phyloP scores from a whole-genome alignment of 352 stramenopile species.

The Globisporangium emineosum region DNA sequence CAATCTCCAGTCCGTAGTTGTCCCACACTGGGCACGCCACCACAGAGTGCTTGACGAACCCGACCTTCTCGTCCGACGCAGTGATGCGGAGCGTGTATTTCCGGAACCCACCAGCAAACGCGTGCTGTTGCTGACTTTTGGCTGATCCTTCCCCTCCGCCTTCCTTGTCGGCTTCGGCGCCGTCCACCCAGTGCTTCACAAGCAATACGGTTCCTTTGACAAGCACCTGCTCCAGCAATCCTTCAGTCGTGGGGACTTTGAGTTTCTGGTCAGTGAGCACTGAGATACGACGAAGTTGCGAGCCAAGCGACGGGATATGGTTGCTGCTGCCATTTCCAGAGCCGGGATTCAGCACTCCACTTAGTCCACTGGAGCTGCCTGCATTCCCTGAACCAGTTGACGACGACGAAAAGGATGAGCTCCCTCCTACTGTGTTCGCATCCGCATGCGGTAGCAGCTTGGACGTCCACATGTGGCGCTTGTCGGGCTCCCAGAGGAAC shows the following conservation, averaged over 20 bases:
- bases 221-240: conserved; percentile 58
- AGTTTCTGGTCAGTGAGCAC: conserved; percentile 63
- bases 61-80: conserved; percentile 38
- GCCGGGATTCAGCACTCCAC: not conserved
- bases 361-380: conserved; percentile 1
- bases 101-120: conserved; percentile 5
- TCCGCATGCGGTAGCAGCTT: conserved; percentile 46
- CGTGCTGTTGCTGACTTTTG: not conserved
- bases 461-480: conserved; percentile 63
- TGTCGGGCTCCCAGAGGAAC: conserved; percentile 55
- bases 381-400: conserved; percentile 4
- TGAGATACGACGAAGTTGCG: conserved; percentile 49
- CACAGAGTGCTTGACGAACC: conserved; percentile 59
- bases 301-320: conserved; percentile 28
- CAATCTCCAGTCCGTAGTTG: conserved; percentile 50
- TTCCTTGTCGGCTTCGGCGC: conserved; percentile 13
- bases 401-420: not conserved
- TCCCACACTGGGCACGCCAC: conserved; percentile 74
- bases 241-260: conserved; percentile 41
- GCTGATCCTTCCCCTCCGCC: not conserved
- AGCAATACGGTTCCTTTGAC: conserved; percentile 42
- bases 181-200: conserved; percentile 49
- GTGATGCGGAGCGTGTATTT: conserved; percentile 37
- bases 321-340: conserved; percentile 15
- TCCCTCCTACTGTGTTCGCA: conserved; percentile 7